Conservation (phyloP, 2,329 filamentous ascomycete species). For the Chaetomiaceae sp. region DNA sequence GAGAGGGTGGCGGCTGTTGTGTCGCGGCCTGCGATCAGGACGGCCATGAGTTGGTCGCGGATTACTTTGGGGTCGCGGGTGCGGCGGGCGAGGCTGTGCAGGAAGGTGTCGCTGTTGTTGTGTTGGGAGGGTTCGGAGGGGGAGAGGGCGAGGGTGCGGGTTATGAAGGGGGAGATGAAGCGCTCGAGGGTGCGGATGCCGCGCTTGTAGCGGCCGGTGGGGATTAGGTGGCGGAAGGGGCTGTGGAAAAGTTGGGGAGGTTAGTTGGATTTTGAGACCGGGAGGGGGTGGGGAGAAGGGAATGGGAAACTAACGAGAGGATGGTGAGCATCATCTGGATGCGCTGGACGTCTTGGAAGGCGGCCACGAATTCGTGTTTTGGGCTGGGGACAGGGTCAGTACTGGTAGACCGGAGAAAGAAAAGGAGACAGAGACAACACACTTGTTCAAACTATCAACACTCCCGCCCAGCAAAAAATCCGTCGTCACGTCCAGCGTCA, state of each 20-base stretch:
- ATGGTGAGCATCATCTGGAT: slow-evolving; percentile 60
- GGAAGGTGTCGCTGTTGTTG: slow-evolving; percentile 65
- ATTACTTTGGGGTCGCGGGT: slow-evolving; percentile 60
- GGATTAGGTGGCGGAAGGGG: slow-evolving; percentile 54
- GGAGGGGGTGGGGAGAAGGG: neutral
- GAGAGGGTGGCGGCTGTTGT: slow-evolving; percentile 46
- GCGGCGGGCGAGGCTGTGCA: slow-evolving; percentile 69
- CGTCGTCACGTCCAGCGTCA: slow-evolving; percentile 63
- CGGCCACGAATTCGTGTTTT: slow-evolving; percentile 58
- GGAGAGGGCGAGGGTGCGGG: slow-evolving; percentile 57
- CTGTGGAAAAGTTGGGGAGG: slow-evolving; percentile 32
- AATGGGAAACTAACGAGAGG: slow-evolving; percentile 31
- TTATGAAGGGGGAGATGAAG: slow-evolving; percentile 67
- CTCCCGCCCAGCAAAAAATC: slow-evolving; percentile 63
- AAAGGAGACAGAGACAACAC: slow-evolving; percentile 5
- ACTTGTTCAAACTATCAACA: slow-evolving; percentile 43
- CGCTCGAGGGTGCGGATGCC: slow-evolving; percentile 61
- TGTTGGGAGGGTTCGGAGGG: slow-evolving; percentile 62
- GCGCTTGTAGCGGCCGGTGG: slow-evolving; percentile 54
- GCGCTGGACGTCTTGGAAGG: slow-evolving; percentile 65
- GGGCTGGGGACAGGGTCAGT: slow-evolving; percentile 33
- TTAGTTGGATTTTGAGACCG: neutral
- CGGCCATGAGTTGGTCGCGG: slow-evolving; percentile 70
- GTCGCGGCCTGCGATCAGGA: slow-evolving; percentile 68
- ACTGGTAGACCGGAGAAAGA: neutral